These are phyloP conservation scores for Climacium dendroides DNA, from an alignment of 225 moss, liverwort and hornwort genomes.

Conservation along the genomic window DNA sequence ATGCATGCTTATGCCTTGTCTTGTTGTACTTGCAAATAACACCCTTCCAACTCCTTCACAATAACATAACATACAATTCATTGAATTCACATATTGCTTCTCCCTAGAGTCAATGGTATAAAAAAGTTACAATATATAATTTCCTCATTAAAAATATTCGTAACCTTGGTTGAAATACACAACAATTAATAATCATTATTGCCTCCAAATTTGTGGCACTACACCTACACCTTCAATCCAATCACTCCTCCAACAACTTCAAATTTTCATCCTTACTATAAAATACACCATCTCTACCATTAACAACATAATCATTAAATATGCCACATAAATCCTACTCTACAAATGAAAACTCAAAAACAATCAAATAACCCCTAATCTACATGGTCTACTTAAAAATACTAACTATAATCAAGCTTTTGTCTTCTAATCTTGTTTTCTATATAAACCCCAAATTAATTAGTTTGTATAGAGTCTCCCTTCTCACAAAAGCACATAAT, in stretches of 20 bases:
- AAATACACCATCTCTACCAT: background rate
- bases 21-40: background rate
- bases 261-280: background rate
- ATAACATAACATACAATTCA: background rate
- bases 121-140: background rate
- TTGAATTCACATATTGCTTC: background rate
- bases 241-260: background rate
- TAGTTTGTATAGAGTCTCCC: background rate
- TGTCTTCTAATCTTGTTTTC: background rate
- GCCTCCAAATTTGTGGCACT: accelerated
- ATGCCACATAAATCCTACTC: background rate
- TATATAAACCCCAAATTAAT: background rate
- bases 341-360: background rate
- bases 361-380: background rate
- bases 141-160: accelerated
- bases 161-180: background rate
- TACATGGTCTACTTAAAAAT: too few relatives aligned
- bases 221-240: too few relatives aligned
- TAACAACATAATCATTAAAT: background rate
- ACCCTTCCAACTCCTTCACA: background rate
- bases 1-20: accelerated
- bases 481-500: background rate
- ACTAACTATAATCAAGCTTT: background rate
- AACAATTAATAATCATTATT: background rate
- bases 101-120: background rate